These are phyloP conservation scores for Cornus controversa DNA, from an alignment of 148 eudicot species.

Conservation along the genomic window DNA sequence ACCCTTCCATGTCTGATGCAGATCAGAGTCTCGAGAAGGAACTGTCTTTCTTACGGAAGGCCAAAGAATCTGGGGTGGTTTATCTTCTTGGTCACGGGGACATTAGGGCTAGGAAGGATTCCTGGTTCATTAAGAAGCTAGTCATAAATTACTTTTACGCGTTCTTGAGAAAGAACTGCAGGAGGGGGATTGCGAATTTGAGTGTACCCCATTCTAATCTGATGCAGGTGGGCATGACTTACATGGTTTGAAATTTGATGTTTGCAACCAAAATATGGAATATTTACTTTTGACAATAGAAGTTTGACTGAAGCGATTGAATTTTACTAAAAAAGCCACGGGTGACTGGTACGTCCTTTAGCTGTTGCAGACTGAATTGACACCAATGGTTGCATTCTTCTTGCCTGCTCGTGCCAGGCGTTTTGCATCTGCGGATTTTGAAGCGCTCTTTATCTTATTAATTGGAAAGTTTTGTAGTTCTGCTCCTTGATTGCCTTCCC, in stretches of 20 bases:
- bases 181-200: constrained; percentile 84
- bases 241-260: constrained; percentile 85
- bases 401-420: neutral
- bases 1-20: constrained; percentile 37
- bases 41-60: constrained; percentile 75
- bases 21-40: constrained; percentile 89
- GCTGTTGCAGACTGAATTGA: neutral
- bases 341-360: neutral
- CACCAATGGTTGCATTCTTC: constrained; percentile 9
- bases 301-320: constrained; percentile 8
- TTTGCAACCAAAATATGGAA: neutral
- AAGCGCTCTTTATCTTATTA: constrained; percentile 1
- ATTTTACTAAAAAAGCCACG: neutral
- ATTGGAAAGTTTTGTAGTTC: constrained; percentile 15
- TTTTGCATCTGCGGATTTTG: constrained; percentile 1
- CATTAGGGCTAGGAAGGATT: constrained; percentile 91
- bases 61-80: constrained; percentile 88
- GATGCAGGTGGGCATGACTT: constrained; percentile 95
- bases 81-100: constrained; percentile 98
- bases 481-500: neutral
- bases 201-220: constrained; percentile 89
- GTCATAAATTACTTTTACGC: constrained; percentile 92
- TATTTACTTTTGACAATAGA: neutral
- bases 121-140: constrained; percentile 91
- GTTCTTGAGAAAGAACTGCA: constrained; percentile 85